These are phyloP conservation scores for Globisporangium middletonii DNA, from an alignment of 352 stramenopile genomes.

Conservation along the genomic window DNA sequence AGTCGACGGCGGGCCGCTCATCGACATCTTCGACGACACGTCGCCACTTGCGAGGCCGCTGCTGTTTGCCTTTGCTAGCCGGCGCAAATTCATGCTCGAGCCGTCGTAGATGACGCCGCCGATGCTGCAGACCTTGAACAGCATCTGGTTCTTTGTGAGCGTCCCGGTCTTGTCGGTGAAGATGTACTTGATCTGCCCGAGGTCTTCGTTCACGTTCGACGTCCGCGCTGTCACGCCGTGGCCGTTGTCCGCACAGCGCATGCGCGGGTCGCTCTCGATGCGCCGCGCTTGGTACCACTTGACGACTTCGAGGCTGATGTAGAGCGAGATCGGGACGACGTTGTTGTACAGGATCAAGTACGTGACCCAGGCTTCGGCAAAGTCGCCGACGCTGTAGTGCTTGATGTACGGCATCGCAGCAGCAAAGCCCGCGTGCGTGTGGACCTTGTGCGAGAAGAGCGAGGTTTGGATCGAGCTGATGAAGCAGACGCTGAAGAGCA, in stretches of 20 bases:
- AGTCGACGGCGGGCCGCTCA: constrained; percentile 1
- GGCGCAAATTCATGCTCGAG: constrained; percentile 45
- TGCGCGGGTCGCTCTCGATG: constrained; percentile 84
- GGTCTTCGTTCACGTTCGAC: constrained; percentile 93
- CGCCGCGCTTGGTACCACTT: constrained; percentile 94
- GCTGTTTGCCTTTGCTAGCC: constrained; percentile 23
- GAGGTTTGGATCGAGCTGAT: constrained; percentile 61
- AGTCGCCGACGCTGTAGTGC: constrained; percentile 25
- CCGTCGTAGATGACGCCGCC: constrained; percentile 88
- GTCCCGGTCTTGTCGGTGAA: constrained; percentile 99
- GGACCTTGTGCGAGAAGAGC: constrained; percentile 34
- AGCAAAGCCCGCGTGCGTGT: constrained; percentile 15
- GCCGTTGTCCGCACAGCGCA: constrained; percentile 43
- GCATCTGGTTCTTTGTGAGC: constrained; percentile 99
- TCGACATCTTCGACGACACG: not conserved
- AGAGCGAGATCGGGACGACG: constrained; percentile 96
- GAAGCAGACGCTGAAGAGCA: constrained; percentile 65
- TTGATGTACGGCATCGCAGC: constrained; percentile 25
- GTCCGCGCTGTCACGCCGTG: constrained; percentile 82
- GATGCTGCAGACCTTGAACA: constrained; percentile 93
- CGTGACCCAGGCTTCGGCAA: constrained; percentile 67
- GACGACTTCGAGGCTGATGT: constrained; percentile 96
- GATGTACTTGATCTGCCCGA: constrained; percentile 98
- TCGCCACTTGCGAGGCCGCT: constrained; percentile 13
- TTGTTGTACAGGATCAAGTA: constrained; percentile 88